phyloP scores from a whole-genome alignment of 1,284 basidiomycete genomes.

The Cutaneotrichosporon cutaneum region DNA sequence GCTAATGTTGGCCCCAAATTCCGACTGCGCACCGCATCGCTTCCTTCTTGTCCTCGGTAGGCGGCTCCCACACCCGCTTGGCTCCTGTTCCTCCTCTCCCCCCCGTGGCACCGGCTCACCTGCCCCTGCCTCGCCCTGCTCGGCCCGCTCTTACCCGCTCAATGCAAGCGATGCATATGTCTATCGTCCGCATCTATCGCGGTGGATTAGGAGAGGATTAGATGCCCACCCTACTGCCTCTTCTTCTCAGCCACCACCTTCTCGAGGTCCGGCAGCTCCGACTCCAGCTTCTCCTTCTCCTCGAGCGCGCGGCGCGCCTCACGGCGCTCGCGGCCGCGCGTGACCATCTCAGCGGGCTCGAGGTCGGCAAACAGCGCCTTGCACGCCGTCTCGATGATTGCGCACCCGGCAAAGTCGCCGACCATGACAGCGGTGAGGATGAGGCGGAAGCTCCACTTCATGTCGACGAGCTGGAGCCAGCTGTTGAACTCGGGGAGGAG shows the following conservation, averaged over 20 bases:
- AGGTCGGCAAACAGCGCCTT: constrained; percentile 86
- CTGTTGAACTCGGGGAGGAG: constrained; percentile 92
- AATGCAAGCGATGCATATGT: constrained; percentile 10
- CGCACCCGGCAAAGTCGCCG: constrained; percentile 85
- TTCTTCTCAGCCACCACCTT: constrained; percentile 28
- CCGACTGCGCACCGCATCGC: not conserved
- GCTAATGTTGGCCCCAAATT: too few relatives aligned
- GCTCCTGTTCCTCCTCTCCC: too few relatives aligned
- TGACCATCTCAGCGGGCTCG: constrained; percentile 80
- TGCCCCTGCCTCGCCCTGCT: too few relatives aligned
- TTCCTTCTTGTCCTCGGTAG: too few relatives aligned
- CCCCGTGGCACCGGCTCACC: too few relatives aligned
- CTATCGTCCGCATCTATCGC: constrained; percentile 5
- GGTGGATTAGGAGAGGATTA: not conserved
- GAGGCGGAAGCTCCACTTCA: constrained; percentile 74
- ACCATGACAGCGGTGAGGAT: constrained; percentile 76
- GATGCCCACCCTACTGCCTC: constrained; percentile 18
- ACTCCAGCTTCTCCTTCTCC: constrained; percentile 26
- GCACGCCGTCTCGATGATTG: constrained; percentile 74
- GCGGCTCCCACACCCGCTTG: too few relatives aligned
- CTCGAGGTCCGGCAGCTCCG: constrained; percentile 24
- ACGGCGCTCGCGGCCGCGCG: constrained; percentile 73
- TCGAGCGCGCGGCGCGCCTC: constrained; percentile 55
- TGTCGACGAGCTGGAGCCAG: constrained; percentile 96
- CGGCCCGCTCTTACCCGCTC: not conserved